Base-by-base conservation (phyloP, 257 asterid genomes). In the Ocimum tenuiflorum region DNA sequence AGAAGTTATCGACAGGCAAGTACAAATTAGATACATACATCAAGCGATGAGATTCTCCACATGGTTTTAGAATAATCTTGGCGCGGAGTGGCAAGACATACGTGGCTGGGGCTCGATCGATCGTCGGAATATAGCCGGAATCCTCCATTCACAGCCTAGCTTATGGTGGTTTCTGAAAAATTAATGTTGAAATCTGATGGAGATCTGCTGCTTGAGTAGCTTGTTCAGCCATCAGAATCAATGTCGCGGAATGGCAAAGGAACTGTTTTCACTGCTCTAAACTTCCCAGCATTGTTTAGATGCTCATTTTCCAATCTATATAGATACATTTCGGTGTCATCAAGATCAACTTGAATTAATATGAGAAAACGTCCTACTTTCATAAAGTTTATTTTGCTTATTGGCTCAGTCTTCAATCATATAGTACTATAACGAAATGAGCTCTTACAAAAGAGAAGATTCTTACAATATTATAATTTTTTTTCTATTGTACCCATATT, bases 261-360 rank as follows among this genome's bases (percentile, higher is more conserved):
- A 71, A 92, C 97, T 42, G 90, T 62, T 75, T 86, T 87, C 76
- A 92, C 95, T 35, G 97, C 99, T 74, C 99, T 84, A 45, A 78
- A 92, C 64, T 87, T 85, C 4, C 98, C 98, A 6, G 78, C 96
- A 62, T 92, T 92, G 88, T 86, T 89, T 69, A 92, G 71, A 69
- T 92, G 99, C 68, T 92, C 99, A 76, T 92, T 84, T 80, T 92
- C 99, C 89, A 92, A 63, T 73, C 99, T 92, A 82, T 51, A 35
- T 24, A 4, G 31, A 24, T 24, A 4, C 1, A 24, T 24, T 24
- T 24, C 31, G 4, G 4, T 1, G 1, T 4, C 1, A 1, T 4
- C 1, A 24, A 31, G 6, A 2, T 31, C 7, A 31, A 7, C 6
- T 2, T 31, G 6, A 6, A 31, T 31, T 7, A 31, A 6, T 31